These are phyloP conservation scores for Dryadomyces quercus-mongolicae DNA, from an alignment of 2,329 filamentous ascomycete genomes.

Conservation along the genomic window DNA sequence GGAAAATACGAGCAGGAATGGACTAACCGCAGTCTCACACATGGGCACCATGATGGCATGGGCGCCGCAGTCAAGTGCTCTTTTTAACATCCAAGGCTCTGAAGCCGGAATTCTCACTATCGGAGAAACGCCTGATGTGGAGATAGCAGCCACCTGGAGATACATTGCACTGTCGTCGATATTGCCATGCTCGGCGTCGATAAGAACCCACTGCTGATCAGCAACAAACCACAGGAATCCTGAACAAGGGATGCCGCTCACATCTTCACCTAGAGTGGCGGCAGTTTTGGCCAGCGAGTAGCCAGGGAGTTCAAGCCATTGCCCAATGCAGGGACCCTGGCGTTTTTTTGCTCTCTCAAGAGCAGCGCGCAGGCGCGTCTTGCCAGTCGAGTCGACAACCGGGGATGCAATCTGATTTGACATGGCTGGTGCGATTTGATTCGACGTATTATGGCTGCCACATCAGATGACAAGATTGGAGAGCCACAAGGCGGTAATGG, in stretches of 20 bases:
- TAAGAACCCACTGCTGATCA: conserved; percentile 15
- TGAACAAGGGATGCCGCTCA: conserved; percentile 8
- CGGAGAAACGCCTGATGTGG: conserved; percentile 30
- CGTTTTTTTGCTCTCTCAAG: conserved; percentile 17
- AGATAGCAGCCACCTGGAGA: conserved; percentile 39
- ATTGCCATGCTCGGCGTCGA: conserved; percentile 41
- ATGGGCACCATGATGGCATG: conserved; percentile 37
- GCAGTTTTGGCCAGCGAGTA: conserved; percentile 19
- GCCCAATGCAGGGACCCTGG: conserved; percentile 18
- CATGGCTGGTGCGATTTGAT: conserved; percentile 3
- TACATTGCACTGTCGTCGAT: conserved; percentile 40
- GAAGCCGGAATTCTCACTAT: conserved; percentile 23
- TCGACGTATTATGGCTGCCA: background rate
- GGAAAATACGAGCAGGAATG: background rate
- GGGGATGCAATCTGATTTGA: conserved; percentile 10
- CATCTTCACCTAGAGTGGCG: conserved; percentile 18
- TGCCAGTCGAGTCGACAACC: conserved; percentile 17
- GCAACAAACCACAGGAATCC: background rate
- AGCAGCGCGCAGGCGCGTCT: conserved; percentile 17
- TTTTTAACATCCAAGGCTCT: conserved; percentile 33
- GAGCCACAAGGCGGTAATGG: background rate
- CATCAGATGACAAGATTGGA: background rate
- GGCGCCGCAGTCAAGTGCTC: conserved; percentile 36
- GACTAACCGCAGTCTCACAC: conserved; percentile 29
- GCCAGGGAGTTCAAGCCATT: conserved; percentile 21